Evolutionary conservation across 2,329 filamentous ascomycete genomes (phyloP).

Genomic region (Orbilia brochopaga): DNA sequence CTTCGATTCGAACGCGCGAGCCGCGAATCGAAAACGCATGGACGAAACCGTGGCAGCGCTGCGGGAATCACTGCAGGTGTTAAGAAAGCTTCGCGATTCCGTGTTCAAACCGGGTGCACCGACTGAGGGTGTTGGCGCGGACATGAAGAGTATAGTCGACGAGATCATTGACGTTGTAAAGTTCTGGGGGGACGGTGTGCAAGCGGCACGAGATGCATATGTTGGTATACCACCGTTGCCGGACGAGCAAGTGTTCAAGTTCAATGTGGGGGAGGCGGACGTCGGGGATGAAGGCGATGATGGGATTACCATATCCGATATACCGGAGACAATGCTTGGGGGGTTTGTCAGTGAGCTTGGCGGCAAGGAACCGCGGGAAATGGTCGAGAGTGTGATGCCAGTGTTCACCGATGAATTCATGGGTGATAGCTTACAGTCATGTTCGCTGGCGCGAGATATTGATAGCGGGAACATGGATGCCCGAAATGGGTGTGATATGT

Average conservation of each 20-base stretch:
- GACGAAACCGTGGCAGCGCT: not conserved
- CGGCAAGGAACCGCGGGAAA: not conserved
- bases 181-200: constrained; percentile 16
- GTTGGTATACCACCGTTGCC: constrained; percentile 24
- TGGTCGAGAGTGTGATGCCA: not conserved
- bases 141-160: constrained; percentile 17
- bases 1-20: constrained; percentile 9
- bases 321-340: constrained; percentile 3
- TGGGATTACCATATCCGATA: not conserved
- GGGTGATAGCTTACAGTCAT: not conserved
- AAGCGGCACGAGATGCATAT: constrained; percentile 13
- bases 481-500: no score
- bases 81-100: not conserved
- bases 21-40: not conserved
- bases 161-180: constrained; percentile 12
- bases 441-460: not conserved
- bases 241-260: not conserved
- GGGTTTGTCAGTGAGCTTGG: not conserved
- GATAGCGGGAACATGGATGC: no score
- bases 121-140: constrained; percentile 9
- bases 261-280: constrained; percentile 1
- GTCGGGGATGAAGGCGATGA: constrained; percentile 10
- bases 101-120: constrained; percentile 19
- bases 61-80: not conserved
- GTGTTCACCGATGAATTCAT: not conserved